A percentile compares a stretch with the other conserved stretches of the same genome.
Evolutionary conservation across 2,329 filamentous ascomycete genomes (phyloP).

Genomic region (Seiridium cupressi): DNA sequence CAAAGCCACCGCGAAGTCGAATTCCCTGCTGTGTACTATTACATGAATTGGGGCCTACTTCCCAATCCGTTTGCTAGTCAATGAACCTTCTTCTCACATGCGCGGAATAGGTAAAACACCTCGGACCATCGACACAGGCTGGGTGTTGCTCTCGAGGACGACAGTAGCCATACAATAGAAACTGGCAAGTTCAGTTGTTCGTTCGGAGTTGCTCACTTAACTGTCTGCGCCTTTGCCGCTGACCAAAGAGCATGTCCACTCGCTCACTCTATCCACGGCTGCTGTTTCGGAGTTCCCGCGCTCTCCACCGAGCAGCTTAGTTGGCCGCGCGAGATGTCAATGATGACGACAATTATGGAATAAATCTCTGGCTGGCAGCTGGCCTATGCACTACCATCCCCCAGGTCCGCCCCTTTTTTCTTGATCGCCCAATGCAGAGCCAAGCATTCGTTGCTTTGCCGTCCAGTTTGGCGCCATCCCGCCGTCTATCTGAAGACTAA

Average conservation of each 20-base stretch:
- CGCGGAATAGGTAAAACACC: neutral
- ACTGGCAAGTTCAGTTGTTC: no score
- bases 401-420: neutral
- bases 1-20: neutral
- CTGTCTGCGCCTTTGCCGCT: neutral
- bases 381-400: neutral
- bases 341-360: slow-evolving; percentile 4
- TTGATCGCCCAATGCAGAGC: neutral
- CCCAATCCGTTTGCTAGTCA: neutral
- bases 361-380: neutral
- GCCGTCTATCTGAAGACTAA: neutral
- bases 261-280: neutral
- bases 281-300: slow-evolving; percentile 1
- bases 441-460: neutral
- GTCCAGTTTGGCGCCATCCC: neutral
- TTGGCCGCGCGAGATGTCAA: neutral
- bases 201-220: no score
- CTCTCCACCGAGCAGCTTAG: neutral
- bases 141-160: neutral
- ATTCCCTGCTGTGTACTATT: neutral
- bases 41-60: neutral
- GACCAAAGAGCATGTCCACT: neutral
- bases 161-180: no score
- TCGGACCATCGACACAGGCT: neutral
- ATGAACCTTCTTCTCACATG: neutral